These are phyloP conservation scores for Fusarium citri DNA, from an alignment of 2,329 filamentous ascomycete species.

Conservation along the genomic window DNA sequence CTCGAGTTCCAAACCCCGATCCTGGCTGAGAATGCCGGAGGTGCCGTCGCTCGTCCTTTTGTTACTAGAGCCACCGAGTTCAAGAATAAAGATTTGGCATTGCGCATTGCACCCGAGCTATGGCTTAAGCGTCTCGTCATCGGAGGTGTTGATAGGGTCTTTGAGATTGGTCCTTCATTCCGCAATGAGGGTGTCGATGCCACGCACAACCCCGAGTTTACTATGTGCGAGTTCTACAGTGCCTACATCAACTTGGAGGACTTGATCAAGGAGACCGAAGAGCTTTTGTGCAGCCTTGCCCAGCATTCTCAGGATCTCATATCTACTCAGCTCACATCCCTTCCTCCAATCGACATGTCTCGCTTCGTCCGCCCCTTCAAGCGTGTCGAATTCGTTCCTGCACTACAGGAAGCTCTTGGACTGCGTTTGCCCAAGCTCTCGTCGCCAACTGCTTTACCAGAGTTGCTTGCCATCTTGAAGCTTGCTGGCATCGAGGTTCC, in stretches of 20 bases:
- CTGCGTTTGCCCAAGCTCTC: conserved; percentile 73
- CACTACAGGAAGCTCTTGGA: conserved; percentile 76
- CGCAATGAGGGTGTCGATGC: conserved; percentile 92
- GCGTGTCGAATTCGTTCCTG: conserved; percentile 83
- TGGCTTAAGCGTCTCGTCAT: conserved; percentile 94
- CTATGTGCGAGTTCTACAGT: conserved; percentile 96
- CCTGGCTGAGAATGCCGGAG: conserved; percentile 83
- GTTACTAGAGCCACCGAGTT: conserved; percentile 83
- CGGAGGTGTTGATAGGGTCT: conserved; percentile 88
- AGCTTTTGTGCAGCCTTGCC: conserved; percentile 72
- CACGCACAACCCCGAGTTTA: conserved; percentile 97
- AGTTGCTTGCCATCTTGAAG: conserved; percentile 64
- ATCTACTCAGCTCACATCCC: conserved; percentile 57
- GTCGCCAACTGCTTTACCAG: conserved; percentile 64
- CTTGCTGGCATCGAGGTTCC: conserved; percentile 74
- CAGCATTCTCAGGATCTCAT: conserved; percentile 61
- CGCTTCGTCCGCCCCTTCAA: conserved; percentile 68
- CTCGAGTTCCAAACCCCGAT: conserved; percentile 93
- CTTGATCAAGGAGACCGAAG: conserved; percentile 80
- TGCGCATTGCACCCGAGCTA: conserved; percentile 92
- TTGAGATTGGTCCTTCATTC: conserved; percentile 93
- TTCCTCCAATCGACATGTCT: conserved; percentile 61
- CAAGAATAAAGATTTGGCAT: conserved; percentile 74
- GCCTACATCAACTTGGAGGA: conserved; percentile 82
- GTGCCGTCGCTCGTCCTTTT: conserved; percentile 89